A percentile compares a stretch with the other conserved stretches of the same genome.
Evolutionary conservation across 176 grass and related monocot genomes (phyloP).

Genomic region (Alloteropsis semialata): DNA sequence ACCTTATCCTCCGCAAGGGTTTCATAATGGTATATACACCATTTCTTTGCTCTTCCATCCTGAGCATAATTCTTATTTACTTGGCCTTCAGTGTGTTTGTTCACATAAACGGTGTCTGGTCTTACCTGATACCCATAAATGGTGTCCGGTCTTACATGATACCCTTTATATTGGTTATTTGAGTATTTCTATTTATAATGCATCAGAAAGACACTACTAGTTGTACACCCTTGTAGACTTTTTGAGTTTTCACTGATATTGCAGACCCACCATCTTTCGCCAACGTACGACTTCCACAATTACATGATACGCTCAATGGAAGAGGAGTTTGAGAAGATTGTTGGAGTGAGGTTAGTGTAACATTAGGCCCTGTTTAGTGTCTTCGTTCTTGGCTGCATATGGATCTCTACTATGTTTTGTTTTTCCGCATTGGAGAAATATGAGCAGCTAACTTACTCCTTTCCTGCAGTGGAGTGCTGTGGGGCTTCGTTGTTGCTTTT

Average conservation of each 20-base stretch:
- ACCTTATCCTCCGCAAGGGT: conserved; percentile 88
- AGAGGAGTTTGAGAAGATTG: conserved; percentile 97
- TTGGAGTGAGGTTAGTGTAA: conserved; percentile 86
- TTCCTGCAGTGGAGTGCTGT: conserved; percentile 74
- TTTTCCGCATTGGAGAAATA: background rate
- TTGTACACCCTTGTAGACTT: background rate
- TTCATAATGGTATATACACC: conserved; percentile 72
- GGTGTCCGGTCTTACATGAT: background rate
- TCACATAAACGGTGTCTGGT: background rate
- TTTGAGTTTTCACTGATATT: conserved; percentile 32
- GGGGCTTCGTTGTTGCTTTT: conserved; percentile 96
- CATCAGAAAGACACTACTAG: background rate
- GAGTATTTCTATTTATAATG: background rate
- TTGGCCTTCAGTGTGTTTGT: conserved; percentile 11
- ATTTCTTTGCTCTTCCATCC: background rate
- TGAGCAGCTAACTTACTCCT: conserved; percentile 17
- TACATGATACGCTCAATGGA: conserved; percentile 98
- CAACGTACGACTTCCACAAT: conserved; percentile 85
- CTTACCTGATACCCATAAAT: background rate
- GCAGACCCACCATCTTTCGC: conserved; percentile 81
- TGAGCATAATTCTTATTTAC: background rate
- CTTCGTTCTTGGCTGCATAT: background rate
- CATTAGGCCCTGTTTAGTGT: background rate
- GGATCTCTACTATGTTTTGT: background rate
- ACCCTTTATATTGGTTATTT: background rate